These are phyloP conservation scores for Aspergillus hortae DNA, from an alignment of 2,329 filamentous ascomycete species.

Conservation along the genomic window DNA sequence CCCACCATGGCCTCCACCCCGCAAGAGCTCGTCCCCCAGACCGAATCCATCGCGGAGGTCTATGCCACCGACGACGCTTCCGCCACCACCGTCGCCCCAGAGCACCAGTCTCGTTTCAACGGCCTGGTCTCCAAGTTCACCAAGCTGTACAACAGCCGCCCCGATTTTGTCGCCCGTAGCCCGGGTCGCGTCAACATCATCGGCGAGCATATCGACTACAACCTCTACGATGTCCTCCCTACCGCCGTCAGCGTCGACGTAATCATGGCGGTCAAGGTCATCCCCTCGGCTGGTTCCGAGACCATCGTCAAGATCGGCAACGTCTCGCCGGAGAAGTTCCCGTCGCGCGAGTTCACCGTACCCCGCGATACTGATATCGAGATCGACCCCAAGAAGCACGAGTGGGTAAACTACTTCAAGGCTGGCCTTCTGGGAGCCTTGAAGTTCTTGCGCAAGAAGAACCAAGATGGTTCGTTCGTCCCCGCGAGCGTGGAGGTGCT, in stretches of 20 bases:
- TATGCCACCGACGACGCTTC: constrained; percentile 79
- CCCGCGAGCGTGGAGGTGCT: constrained; percentile 81
- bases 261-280: constrained; percentile 70
- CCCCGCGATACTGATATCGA: constrained; percentile 60
- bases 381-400: constrained; percentile 79
- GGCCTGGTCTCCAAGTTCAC: constrained; percentile 68
- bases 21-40: constrained; percentile 64
- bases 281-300: constrained; percentile 41
- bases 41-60: constrained; percentile 72
- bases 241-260: constrained; percentile 94
- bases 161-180: constrained; percentile 82
- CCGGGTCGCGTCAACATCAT: constrained; percentile 97
- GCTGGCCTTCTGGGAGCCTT: constrained; percentile 81
- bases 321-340: constrained; percentile 70
- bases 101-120: constrained; percentile 73
- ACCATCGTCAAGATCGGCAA: constrained; percentile 76
- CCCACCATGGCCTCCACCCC: constrained; percentile 35
- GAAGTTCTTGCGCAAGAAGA: constrained; percentile 66
- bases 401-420: constrained; percentile 99
- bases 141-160: constrained; percentile 62
- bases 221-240: constrained; percentile 88
- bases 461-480: constrained; percentile 58
- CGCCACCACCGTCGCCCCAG: constrained; percentile 62
- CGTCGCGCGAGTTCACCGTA: constrained; percentile 69
- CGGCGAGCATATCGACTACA: constrained; percentile 99